Evolutionary conservation across 345 rosid species (phyloP).

Genomic region (Eutrema yunnanense): DNA sequence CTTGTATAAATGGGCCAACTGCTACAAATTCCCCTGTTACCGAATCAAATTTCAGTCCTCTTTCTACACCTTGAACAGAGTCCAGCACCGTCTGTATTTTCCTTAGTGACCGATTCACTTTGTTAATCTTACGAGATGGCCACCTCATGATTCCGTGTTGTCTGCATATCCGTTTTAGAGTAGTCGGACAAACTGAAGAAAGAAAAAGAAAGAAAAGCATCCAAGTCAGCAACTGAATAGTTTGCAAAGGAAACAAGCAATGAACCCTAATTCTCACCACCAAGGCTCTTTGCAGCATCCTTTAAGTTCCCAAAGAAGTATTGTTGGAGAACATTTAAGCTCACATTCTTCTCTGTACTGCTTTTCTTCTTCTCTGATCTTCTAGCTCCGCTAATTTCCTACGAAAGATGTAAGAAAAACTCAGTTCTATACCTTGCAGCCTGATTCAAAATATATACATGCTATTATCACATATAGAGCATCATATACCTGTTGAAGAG

Average conservation of each 20-base stretch:
- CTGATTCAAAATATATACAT: background rate
- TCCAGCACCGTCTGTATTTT: conserved; percentile 78
- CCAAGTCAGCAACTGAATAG: background rate
- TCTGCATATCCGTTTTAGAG: conserved; percentile 91
- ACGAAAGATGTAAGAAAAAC: background rate
- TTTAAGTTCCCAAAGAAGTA: conserved; percentile 90
- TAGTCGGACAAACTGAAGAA: conserved; percentile 82
- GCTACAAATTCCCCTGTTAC: conserved; percentile 62
- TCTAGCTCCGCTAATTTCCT: conserved; percentile 41
- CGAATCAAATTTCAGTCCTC: conserved; percentile 74
- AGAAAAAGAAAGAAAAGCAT: background rate
- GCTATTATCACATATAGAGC: background rate
- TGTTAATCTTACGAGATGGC: conserved; percentile 94
- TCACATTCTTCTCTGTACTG: conserved; percentile 81
- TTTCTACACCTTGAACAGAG: conserved; percentile 88
- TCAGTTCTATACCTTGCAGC: background rate
- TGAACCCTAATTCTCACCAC: conserved; percentile 50
- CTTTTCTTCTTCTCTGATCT: conserved; percentile 65
- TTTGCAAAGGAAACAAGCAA: background rate
- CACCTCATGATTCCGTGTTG: conserved; percentile 90
- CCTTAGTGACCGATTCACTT: conserved; percentile 72
- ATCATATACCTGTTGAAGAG: conserved; percentile 41
- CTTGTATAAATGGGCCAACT: conserved; percentile 41
- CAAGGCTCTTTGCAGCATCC: conserved; percentile 93
- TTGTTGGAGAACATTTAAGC: conserved; percentile 77